phyloP scores from a whole-genome alignment of 2,329 filamentous ascomycete species.

The Dactylellina parvicollis region DNA sequence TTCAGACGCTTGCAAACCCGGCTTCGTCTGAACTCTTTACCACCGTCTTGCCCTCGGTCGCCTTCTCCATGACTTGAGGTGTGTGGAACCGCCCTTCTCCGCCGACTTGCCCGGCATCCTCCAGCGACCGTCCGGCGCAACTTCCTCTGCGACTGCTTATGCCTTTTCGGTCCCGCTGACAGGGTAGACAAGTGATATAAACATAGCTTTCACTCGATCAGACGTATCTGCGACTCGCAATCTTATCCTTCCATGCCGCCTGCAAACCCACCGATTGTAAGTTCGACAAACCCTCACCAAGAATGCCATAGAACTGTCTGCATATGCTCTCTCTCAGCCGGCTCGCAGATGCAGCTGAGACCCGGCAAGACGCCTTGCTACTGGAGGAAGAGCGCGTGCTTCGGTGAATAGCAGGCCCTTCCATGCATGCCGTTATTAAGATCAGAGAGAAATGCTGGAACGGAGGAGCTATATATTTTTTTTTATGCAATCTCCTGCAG shows the following conservation, averaged over 20 bases:
- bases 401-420: constrained; percentile 14
- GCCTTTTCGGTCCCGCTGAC: constrained; percentile 43
- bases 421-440: constrained; percentile 23
- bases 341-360: constrained; percentile 17
- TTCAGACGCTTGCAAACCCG: constrained; percentile 13
- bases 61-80: constrained; percentile 41
- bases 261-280: constrained; percentile 52
- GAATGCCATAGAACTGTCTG: background rate
- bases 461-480: constrained; percentile 26
- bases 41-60: background rate
- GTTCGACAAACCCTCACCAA: constrained; percentile 20
- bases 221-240: constrained; percentile 26
- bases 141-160: constrained; percentile 32
- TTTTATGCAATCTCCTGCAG: constrained; percentile 24
- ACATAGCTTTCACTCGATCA: constrained; percentile 31
- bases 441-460: constrained; percentile 20
- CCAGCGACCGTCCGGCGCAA: constrained; percentile 2
- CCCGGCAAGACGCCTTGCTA: constrained; percentile 2
- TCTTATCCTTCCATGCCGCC: constrained; percentile 43
- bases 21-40: constrained; percentile 5
- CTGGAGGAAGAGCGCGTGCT: constrained; percentile 22
- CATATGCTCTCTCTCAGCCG: constrained; percentile 2
- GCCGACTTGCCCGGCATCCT: constrained; percentile 17
- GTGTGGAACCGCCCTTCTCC: constrained; percentile 23
- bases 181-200: constrained; percentile 42